Evolutionary conservation across 306 rosid species (phyloP).

Genomic region (Ochetophila trinervis): DNA sequence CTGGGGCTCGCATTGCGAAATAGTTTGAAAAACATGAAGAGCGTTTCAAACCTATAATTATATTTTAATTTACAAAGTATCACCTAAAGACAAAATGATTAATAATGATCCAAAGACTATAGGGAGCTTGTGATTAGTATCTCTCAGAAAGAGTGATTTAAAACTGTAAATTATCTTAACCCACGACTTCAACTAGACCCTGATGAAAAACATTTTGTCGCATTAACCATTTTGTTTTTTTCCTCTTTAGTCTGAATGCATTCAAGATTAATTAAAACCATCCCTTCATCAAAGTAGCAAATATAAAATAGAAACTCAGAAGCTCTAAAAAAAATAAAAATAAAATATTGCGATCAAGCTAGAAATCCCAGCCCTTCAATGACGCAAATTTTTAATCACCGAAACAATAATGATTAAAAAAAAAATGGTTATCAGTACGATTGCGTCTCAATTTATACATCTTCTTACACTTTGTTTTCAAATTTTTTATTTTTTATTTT

Average conservation of each 20-base stretch:
- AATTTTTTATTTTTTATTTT: no score
- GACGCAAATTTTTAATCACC: slow-evolving; percentile 1
- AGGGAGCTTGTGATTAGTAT: slow-evolving; percentile 13
- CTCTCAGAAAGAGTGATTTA: slow-evolving; percentile 18
- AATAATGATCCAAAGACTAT: slow-evolving; percentile 6
- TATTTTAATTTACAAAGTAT: neutral
- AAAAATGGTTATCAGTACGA: no score
- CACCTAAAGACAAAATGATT: slow-evolving; percentile 8
- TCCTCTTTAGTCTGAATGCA: neutral
- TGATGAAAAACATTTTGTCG: slow-evolving; percentile 2
- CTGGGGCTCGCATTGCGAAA: no score
- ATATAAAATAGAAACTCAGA: slow-evolving; percentile 5
- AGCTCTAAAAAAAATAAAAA: slow-evolving; percentile 6
- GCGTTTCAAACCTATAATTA: neutral
- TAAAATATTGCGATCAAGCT: neutral
- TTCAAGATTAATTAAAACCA: slow-evolving; percentile 7
- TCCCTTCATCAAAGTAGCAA: neutral
- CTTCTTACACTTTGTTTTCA: no score
- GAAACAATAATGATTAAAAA: slow-evolving; percentile 17
- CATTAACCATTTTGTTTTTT: neutral
- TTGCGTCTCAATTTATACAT: no score
- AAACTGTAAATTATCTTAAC: slow-evolving; percentile 16
- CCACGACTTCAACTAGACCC: neutral
- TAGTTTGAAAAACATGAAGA: neutral
- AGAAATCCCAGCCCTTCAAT: slow-evolving; percentile 17